phyloP scores from a whole-genome alignment of 129 eudicot genomes.

The Solidago caesia region DNA sequence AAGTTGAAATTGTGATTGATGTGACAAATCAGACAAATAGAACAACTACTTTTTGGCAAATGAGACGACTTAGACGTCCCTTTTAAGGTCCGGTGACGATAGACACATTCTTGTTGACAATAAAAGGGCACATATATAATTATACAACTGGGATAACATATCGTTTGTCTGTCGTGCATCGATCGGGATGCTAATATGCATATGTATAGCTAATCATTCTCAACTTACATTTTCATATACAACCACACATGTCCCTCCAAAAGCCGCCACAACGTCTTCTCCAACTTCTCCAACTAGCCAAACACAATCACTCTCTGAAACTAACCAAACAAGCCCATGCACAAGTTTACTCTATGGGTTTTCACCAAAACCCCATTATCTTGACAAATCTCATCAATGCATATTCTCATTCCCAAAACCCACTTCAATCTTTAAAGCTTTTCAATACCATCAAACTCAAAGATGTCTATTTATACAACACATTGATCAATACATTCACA shows the following conservation, averaged over 20 bases:
- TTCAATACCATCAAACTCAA: constrained; percentile 46
- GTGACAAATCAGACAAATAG: no score
- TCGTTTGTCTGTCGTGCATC: no score
- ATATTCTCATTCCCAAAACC: constrained; percentile 33
- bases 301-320: constrained; percentile 33
- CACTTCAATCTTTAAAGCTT: constrained; percentile 32
- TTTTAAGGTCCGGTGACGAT: no score
- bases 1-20: no score
- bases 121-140: no score
- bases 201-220: no score
- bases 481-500: constrained; percentile 42
- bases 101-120: no score
- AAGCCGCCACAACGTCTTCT: constrained; percentile 21
- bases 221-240: background rate
- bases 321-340: constrained; percentile 55
- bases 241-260: constrained; percentile 8
- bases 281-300: constrained; percentile 39
- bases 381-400: constrained; percentile 51
- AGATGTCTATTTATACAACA: constrained; percentile 46
- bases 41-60: no score
- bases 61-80: no score
- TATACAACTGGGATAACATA: no score
- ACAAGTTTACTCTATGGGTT: constrained; percentile 35
- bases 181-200: no score
- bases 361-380: constrained; percentile 48